Evolutionary conservation across 2,329 filamentous ascomycete genomes (phyloP).

Genomic region (Hypoxylon sp.): DNA sequence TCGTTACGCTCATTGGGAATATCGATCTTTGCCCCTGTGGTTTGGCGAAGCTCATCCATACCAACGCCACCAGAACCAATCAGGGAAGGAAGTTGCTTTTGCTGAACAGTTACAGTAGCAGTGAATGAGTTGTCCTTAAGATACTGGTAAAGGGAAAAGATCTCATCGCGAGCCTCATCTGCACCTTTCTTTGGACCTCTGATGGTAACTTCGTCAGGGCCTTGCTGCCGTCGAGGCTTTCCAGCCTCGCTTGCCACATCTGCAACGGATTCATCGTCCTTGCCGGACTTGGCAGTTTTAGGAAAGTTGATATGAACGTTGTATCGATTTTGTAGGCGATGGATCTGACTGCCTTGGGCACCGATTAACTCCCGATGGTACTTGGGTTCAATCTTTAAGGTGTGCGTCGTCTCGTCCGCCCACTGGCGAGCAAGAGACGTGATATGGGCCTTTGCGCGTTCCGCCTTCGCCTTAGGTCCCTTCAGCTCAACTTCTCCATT

Average conservation of each 20-base stretch:
- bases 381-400: constrained; percentile 91
- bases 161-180: constrained; percentile 91
- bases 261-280: constrained; percentile 78
- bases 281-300: constrained; percentile 71
- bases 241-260: constrained; percentile 79
- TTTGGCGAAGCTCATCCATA: constrained; percentile 89
- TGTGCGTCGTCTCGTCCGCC: constrained; percentile 90
- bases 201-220: constrained; percentile 88
- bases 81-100: constrained; percentile 91
- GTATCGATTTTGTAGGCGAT: constrained; percentile 92
- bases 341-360: constrained; percentile 87
- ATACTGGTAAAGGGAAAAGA: constrained; percentile 90
- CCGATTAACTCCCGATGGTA: constrained; percentile 96
- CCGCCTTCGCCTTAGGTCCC: constrained; percentile 94
- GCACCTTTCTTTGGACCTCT: constrained; percentile 94
- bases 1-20: constrained; percentile 86
- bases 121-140: constrained; percentile 88
- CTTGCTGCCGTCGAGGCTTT: constrained; percentile 78
- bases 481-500: constrained; percentile 96
- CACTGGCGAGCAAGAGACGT: constrained; percentile 82
- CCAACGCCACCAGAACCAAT: constrained; percentile 92
- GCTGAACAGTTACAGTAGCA: constrained; percentile 85
- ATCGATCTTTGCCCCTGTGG: constrained; percentile 90
- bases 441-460: constrained; percentile 87
- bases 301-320: constrained; percentile 97